A percentile compares a stretch with the other conserved stretches of the same genome.
These are phyloP conservation scores for Aureobasidium sp. DNA, from an alignment of 2,329 filamentous ascomycete species.

Conservation along the genomic window DNA sequence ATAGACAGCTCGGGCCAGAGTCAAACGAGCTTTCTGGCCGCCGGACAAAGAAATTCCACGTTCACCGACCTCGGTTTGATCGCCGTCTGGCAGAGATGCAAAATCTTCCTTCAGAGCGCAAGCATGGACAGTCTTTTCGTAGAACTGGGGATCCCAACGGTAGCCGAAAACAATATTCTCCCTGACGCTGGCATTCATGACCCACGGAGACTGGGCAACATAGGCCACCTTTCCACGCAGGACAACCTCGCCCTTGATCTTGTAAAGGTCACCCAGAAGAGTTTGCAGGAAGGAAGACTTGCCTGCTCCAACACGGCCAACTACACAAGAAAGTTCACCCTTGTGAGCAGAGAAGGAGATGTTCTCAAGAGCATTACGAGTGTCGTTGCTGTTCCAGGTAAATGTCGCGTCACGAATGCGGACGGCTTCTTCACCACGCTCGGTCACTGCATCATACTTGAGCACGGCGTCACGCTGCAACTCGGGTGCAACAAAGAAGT, in stretches of 20 bases:
- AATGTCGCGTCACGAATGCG: slow-evolving; percentile 77
- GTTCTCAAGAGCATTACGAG: slow-evolving; percentile 59
- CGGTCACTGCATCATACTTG: slow-evolving; percentile 58
- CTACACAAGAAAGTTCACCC: slow-evolving; percentile 84
- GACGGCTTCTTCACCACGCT: slow-evolving; percentile 77
- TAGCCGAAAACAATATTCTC: slow-evolving; percentile 98
- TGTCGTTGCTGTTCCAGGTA: slow-evolving; percentile 84
- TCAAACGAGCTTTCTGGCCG: slow-evolving; percentile 90
- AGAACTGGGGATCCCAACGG: slow-evolving; percentile 86
- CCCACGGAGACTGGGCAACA: slow-evolving; percentile 87
- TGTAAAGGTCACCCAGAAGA: slow-evolving; percentile 86
- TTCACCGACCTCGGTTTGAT: slow-evolving; percentile 94
- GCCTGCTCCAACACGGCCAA: slow-evolving; percentile 87
- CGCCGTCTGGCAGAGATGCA: slow-evolving; percentile 82
- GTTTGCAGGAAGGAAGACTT: slow-evolving; percentile 89
- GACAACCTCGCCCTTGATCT: slow-evolving; percentile 71
- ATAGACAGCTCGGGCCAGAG: slow-evolving; percentile 87
- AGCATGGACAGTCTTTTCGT: slow-evolving; percentile 83
- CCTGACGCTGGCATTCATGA: slow-evolving; percentile 94
- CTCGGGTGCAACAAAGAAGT: slow-evolving; percentile 81
- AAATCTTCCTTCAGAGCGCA: slow-evolving; percentile 91
- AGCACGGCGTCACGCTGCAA: slow-evolving; percentile 76
- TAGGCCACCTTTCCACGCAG: slow-evolving; percentile 80
- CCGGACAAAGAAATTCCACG: slow-evolving; percentile 92
- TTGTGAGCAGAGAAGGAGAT: slow-evolving; percentile 86